phyloP scores from a whole-genome alignment of 2,329 filamentous ascomycete genomes.

The Aspergillus terreus region DNA sequence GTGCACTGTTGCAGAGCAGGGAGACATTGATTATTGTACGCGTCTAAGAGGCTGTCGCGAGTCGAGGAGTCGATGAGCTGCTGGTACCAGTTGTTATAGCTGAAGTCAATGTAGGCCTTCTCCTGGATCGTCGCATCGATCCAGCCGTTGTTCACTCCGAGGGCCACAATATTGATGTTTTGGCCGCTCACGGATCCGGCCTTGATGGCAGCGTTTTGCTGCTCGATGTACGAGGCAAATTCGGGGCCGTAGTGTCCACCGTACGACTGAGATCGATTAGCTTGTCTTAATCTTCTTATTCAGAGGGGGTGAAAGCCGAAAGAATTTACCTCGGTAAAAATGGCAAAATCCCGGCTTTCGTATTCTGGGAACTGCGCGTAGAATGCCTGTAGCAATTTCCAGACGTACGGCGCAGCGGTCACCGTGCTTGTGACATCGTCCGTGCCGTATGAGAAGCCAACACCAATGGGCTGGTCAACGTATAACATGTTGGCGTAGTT shows the following conservation, averaged over 20 bases:
- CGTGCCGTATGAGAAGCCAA: conserved; percentile 50
- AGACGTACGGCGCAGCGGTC: conserved; percentile 50
- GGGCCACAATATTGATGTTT: conserved; percentile 49
- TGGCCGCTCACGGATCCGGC: conserved; percentile 40
- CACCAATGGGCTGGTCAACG: conserved; percentile 60
- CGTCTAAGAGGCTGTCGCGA: conserved; percentile 27
- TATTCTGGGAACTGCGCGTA: conserved; percentile 36
- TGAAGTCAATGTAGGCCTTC: conserved; percentile 43
- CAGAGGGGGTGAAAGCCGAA: too few relatives aligned
- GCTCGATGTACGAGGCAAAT: conserved; percentile 34
- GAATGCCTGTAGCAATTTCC: conserved; percentile 53
- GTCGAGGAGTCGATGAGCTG: conserved; percentile 36
- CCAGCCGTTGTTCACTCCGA: conserved; percentile 58
- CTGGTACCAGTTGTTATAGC: conserved; percentile 47
- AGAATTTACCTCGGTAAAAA: conserved; percentile 27
- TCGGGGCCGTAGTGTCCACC: conserved; percentile 35
- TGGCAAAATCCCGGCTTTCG: conserved; percentile 34
- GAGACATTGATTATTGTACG: conserved; percentile 34
- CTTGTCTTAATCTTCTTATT: background rate
- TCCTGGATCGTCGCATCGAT: conserved; percentile 48
- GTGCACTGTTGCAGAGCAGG: conserved; percentile 40
- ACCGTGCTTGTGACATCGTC: conserved; percentile 38
- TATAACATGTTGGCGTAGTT: conserved; percentile 63
- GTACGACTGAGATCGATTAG: conserved; percentile 23
- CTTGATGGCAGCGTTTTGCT: conserved; percentile 33